Evolutionary conservation across 176 grass and related monocot species (phyloP), one percentile per base, ranked within the genome.

Genomic region (Tillandsia fasciculata): DNA sequence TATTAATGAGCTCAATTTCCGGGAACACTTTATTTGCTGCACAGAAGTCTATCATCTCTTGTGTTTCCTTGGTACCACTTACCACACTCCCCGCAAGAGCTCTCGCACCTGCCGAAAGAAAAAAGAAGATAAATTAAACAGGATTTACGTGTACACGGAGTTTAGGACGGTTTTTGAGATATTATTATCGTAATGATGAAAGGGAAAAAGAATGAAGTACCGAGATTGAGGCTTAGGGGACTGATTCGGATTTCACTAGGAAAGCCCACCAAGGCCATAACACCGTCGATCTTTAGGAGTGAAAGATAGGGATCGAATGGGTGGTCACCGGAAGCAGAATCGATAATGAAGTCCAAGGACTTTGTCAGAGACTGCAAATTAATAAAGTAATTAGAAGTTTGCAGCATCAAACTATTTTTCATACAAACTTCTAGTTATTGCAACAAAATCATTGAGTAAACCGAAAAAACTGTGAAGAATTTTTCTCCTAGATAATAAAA

Each of bases 281-380:
- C 71, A 3, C 91, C 91, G 59, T 79, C 75, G 72, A 96, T 64
- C 69, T 86, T 88, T 24, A 96, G 85, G 8, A 90, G 80, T 7
- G 81, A 79, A 4, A 96, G 75, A 73, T 91, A 96, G 2, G 85
- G 88, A 71, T 96, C 91, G 0, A 96, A 88, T 22, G 87, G 85
- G 74, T 96, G 91, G 65, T 88, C 72, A 13, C 88, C 88, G n/a
- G 91, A 80, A 2, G 88, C 83, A 22, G 85, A 77, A 63, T 96
- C 87, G 10, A 96, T 13, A 26, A 96, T 96, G 85, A 88, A 96
- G 65, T 96, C 65, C 69, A 91, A 66, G 33, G 83, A 88, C 9
- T 58, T 83, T 64, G 76, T 80, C 69, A 91, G 48, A 10, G 85
- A 83, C 91, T 91, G 80, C 69, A 75, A 73, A 71, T 52, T 29